Base-by-base conservation (phyloP, 2,329 filamentous ascomycete genomes). In the Ophiosphaerella herpotricha region DNA sequence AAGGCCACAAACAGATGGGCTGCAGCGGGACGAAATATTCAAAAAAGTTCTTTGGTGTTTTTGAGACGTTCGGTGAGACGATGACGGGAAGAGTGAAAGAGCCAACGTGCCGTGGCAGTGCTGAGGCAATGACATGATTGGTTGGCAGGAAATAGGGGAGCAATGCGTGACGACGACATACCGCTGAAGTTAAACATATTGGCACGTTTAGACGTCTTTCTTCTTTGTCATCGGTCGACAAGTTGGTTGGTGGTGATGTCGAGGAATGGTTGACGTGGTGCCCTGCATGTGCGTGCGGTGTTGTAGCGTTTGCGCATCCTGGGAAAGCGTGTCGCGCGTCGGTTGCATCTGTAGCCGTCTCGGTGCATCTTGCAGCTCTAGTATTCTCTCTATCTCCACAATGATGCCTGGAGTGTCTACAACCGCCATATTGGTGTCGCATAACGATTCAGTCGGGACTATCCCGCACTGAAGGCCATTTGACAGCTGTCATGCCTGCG, bases 171-270 rank as follows among this genome's bases (percentile, higher is more conserved):
- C 38, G 32, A 29, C 42, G 43, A 71, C 71, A 56, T 63, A 73
- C 71, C 66, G 57, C 66, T 71, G 53, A 73, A 71, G 52, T 61
- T 69, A 63, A 73, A 73, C 71, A 73, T 72, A 49, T 21, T 52
- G 37, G 58, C 39, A 52, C 35, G 34, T 36, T 43, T 43, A 5
- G 23, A 33, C n/a, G 33, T 7, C 18, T 38, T 41, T 16, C 35
- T 34, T 42, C 29, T 36, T 26, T 26, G 33, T 32, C 50, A 44
- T 40, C 31, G 29, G 37, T 31, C 33, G 48, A 35, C 43, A 29
- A 29, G 43, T 43, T 29, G 26, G 26, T 29, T 29, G 38, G 16
- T 37, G 45, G 31, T 46, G 46, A 45, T 29, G 55, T 33, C 26
- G 43, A 44, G 40, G 36, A 18, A 35, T 33, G 26, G 36, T 36